Evolutionary conservation across 2,329 filamentous ascomycete species (phyloP), one percentile per base, ranked within the genome.

Genomic region (Alternaria consortialis): DNA sequence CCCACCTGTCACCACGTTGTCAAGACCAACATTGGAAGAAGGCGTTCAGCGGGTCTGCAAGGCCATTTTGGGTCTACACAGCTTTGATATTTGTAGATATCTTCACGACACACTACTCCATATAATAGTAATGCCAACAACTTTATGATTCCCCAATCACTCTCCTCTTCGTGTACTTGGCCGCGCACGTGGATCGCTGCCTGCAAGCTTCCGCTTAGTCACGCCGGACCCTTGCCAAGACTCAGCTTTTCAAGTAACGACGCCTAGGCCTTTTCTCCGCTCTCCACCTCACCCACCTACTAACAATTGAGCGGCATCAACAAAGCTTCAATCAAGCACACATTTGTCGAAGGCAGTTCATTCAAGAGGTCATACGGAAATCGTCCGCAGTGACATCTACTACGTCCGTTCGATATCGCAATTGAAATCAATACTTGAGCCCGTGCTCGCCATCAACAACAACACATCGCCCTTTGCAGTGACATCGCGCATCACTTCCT

Each of bases 361-460:
- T 57, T 58, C 61, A 62, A 65, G 46, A 65, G 52, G 54, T 65
- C 61, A 56, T 40, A 53, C 43, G 62, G 62, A 31, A 39, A 37
- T 53, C 47, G 48, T 55, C 46, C 42, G 59, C 44, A 66, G 58
- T 67, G 52, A 57, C 54, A 68, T 66, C 61, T 51, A 60, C 42
- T 60, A 56, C 54, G 51, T 37, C 55, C 61, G 54, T 59, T 59
- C 65, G 63, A 56, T 65, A 62, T 67, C 62, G 60, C 64, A 72
- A 67, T 67, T 68, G 56, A 66, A 63, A 56, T 42, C 59, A 66
- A 56, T 69, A 56, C 64, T 62, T 58, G 64, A 68, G 63, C 67
- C 58, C 53, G 60, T 60, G 66, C 67, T 69, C 59, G 56, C 64
- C 66, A 39, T 44, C 53, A 42, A 55, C 63, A 63, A 53, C 65